phyloP scores from a whole-genome alignment of 202 grass and related monocot genomes.

The Eragrostis tef region DNA sequence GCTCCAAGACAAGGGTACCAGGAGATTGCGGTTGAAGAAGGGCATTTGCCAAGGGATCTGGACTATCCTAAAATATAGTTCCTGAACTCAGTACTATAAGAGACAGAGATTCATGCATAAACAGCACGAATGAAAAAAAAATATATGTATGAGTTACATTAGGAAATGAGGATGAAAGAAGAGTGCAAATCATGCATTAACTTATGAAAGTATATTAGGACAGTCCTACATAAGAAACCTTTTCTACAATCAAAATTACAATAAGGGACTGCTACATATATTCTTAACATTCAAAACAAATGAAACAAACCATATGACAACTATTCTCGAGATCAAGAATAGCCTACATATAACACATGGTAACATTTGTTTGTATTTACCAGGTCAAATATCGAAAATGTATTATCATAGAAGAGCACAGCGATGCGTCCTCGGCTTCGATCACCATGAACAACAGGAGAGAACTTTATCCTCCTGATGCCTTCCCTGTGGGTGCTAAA shows the following conservation, averaged over 20 bases:
- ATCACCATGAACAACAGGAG: conserved; percentile 87
- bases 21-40: conserved; percentile 96
- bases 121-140: conserved; percentile 31
- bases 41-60: conserved; percentile 96
- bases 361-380: conserved; percentile 59
- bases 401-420: conserved; percentile 96
- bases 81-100: conserved; percentile 52
- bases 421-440: conserved; percentile 90
- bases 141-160: conserved; percentile 35
- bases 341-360: conserved; percentile 6
- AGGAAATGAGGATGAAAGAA: conserved; percentile 34
- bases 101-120: conserved; percentile 39
- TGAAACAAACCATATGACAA: conserved; percentile 1
- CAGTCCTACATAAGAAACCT: conserved; percentile 26
- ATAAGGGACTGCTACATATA: conserved; percentile 36
- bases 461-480: conserved; percentile 98
- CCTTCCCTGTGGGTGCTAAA: conserved; percentile 99
- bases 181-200: neutral
- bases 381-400: conserved; percentile 99
- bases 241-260: conserved; percentile 30
- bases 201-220: conserved; percentile 14
- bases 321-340: conserved; percentile 2
- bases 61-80: conserved; percentile 81
- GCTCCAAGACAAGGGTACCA: conserved; percentile 96
- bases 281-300: conserved; percentile 16